Evolutionary conservation across 176 grass and related monocot genomes (phyloP).

Genomic region (Canna indica): DNA sequence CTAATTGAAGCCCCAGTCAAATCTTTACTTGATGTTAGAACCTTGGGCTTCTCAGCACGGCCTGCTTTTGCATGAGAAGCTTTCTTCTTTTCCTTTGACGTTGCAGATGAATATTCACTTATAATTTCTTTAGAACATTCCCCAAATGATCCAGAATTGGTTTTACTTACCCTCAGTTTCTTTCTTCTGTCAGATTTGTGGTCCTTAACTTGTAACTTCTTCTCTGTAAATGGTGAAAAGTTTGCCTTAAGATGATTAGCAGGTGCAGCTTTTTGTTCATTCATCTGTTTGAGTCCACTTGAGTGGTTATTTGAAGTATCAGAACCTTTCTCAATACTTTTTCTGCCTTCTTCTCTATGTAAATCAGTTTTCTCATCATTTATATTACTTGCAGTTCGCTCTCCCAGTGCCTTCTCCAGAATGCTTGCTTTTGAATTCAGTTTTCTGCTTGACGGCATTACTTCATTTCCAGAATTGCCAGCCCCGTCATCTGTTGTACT

Average conservation of each 20-base stretch:
- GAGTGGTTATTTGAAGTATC: constrained; percentile 30
- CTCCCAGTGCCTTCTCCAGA: constrained; percentile 31
- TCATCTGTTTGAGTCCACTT: constrained; percentile 36
- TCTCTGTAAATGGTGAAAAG: constrained; percentile 30
- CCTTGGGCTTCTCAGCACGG: constrained; percentile 46
- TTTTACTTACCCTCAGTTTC: constrained; percentile 50
- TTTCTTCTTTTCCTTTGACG: constrained; percentile 47
- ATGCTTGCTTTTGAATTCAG: constrained; percentile 46
- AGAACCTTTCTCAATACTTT: constrained; percentile 42
- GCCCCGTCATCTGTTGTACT: constrained; percentile 38
- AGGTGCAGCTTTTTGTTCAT: constrained; percentile 39
- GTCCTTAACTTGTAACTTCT: constrained; percentile 24
- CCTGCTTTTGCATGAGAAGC: constrained; percentile 41
- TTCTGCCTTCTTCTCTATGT: constrained; percentile 68
- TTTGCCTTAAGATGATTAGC: constrained; percentile 28
- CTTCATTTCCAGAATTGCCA: constrained; percentile 37
- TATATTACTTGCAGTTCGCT: constrained; percentile 34
- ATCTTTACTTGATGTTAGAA: constrained; percentile 38
- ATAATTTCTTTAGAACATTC: constrained; percentile 37
- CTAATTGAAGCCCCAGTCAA: constrained; percentile 19
- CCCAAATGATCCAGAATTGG: constrained; percentile 28
- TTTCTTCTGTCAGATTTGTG: constrained; percentile 41
- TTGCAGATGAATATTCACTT: constrained; percentile 30
- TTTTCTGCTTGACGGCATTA: constrained; percentile 32
- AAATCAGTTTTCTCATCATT: constrained; percentile 33